phyloP scores from a whole-genome alignment of 768 basidiomycete species.

The Phylloporus sp. region DNA sequence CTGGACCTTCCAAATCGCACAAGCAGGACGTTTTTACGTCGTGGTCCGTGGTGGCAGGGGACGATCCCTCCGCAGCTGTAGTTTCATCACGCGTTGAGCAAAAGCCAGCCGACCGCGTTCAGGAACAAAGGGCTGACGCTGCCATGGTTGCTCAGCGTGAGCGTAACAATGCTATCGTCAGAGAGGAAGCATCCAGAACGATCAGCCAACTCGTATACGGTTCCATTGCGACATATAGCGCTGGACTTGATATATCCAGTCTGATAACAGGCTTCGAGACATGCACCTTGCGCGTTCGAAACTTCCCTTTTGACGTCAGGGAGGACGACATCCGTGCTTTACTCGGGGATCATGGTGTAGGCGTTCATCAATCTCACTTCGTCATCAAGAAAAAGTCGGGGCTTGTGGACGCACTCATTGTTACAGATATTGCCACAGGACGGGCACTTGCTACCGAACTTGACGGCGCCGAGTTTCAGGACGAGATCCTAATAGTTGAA shows the following conservation, averaged over 20 bases:
- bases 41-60: neutral
- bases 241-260: slow-evolving; percentile 44
- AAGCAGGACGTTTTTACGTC: neutral
- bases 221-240: slow-evolving; percentile 46
- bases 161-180: slow-evolving; percentile 10
- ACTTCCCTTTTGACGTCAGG: slow-evolving; percentile 41
- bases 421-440: slow-evolving; percentile 41
- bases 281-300: slow-evolving; percentile 43
- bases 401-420: slow-evolving; percentile 39
- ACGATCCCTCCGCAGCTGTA: neutral
- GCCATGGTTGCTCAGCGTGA: slow-evolving; percentile 11
- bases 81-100: neutral
- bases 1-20: neutral
- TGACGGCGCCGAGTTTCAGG: slow-evolving; percentile 47
- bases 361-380: slow-evolving; percentile 32
- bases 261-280: slow-evolving; percentile 51
- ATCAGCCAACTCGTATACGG: slow-evolving; percentile 43
- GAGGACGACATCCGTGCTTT: slow-evolving; percentile 40
- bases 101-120: neutral
- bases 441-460: slow-evolving; percentile 40
- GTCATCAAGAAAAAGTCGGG: slow-evolving; percentile 29
- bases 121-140: slow-evolving; percentile 12
- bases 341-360: slow-evolving; percentile 42
- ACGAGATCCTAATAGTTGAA: slow-evolving; percentile 41
- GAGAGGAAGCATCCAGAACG: slow-evolving; percentile 40